Conservation (phyloP, 768 basidiomycete species). For the Trametes maxima region DNA sequence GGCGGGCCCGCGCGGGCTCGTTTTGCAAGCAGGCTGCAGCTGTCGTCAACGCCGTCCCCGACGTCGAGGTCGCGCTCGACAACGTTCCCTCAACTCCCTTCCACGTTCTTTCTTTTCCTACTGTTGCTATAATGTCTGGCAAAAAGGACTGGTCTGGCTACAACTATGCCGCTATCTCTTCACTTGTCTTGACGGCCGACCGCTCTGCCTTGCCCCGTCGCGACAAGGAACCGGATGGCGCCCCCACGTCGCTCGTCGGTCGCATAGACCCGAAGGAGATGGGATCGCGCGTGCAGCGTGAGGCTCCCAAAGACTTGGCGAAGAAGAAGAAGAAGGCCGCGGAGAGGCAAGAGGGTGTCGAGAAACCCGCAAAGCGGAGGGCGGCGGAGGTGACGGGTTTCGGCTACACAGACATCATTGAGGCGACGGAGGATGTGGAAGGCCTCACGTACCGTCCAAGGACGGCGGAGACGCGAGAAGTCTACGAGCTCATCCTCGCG, state of each 20-base stretch:
- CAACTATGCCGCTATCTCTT: constrained; percentile 96
- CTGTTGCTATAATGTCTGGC: constrained; percentile 40
- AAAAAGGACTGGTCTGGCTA: constrained; percentile 87
- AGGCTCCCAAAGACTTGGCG: constrained; percentile 84
- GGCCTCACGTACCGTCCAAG: constrained; percentile 91
- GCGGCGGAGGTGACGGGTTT: constrained; percentile 63
- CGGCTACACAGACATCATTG: constrained; percentile 89
- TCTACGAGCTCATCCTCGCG: constrained; percentile 89
- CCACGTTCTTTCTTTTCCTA: background rate
- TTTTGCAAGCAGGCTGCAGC: background rate
- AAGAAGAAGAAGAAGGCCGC: constrained; percentile 91
- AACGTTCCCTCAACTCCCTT: background rate
- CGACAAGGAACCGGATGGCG: constrained; percentile 96
- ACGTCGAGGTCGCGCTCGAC: constrained; percentile 19
- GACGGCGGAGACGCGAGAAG: constrained; percentile 92
- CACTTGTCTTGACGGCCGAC: constrained; percentile 92
- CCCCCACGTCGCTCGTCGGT: constrained; percentile 89
- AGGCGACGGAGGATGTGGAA: constrained; percentile 91
- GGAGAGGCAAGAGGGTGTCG: constrained; percentile 57
- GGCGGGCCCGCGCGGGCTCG: background rate
- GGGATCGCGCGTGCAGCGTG: constrained; percentile 87
- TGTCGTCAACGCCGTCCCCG: constrained; percentile 17
- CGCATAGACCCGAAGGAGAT: constrained; percentile 88
- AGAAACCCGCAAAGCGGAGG: constrained; percentile 61
- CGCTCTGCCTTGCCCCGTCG: constrained; percentile 77